A percentile compares a stretch with the other conserved stretches of the same genome.
Conservation (phyloP, 2,329 filamentous ascomycete genomes). For the Stachybotrys elegans region DNA sequence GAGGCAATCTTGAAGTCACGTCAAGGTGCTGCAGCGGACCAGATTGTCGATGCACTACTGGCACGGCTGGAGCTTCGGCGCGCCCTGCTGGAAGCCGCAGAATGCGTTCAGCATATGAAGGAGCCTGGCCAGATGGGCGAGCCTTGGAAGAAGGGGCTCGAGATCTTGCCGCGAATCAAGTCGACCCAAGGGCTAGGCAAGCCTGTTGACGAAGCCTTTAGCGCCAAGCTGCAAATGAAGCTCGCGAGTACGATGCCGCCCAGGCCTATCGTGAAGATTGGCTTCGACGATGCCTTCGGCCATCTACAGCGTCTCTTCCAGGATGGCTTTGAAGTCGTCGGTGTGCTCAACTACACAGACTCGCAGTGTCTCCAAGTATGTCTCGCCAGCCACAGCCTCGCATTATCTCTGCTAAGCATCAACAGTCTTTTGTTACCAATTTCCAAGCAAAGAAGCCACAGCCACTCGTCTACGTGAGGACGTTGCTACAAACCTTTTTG, state of each 20-base stretch:
- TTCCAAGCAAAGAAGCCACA: constrained; percentile 78
- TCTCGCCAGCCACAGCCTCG: not conserved
- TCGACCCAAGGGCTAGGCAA: constrained; percentile 58
- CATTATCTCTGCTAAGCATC: constrained; percentile 4
- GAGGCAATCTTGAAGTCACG: constrained; percentile 43
- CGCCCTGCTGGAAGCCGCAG: constrained; percentile 52
- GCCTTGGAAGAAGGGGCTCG: constrained; percentile 47
- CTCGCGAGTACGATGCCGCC: constrained; percentile 92
- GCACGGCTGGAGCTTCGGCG: constrained; percentile 63
- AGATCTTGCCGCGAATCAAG: constrained; percentile 50
- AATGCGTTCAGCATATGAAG: constrained; percentile 40
- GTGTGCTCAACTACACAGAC: constrained; percentile 62
- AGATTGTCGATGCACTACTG: constrained; percentile 51
- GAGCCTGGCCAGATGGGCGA: constrained; percentile 41
- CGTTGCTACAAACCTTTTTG: constrained; percentile 70
- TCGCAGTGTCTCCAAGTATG: constrained; percentile 65
- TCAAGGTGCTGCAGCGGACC: constrained; percentile 30
- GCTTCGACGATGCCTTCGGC: constrained; percentile 64
- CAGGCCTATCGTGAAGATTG: constrained; percentile 76
- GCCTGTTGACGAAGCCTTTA: constrained; percentile 74
- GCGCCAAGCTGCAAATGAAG: constrained; percentile 82
- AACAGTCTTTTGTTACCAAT: constrained; percentile 64
- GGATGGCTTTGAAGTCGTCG: constrained; percentile 65
- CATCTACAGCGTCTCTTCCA: constrained; percentile 67
- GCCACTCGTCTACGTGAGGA: constrained; percentile 77